Base-by-base conservation (phyloP, 1,284 basidiomycete species). In the Ceraceosorus guamensis region DNA sequence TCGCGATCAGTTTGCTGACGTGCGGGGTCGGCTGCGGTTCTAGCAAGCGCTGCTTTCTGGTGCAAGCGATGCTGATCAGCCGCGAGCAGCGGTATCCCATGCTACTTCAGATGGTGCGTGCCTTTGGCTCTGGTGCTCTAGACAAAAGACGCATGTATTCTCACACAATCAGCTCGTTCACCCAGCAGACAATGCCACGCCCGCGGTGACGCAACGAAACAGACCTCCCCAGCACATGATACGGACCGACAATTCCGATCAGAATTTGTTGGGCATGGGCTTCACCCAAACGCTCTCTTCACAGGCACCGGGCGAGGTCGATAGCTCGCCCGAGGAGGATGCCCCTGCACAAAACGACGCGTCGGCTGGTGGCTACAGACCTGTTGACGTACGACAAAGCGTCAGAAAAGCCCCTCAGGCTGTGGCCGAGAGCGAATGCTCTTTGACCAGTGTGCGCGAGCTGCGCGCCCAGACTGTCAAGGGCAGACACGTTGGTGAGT, bases 181-280 rank as follows among this genome's bases (percentile, higher is more conserved):
- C 24, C 24, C 24, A 24, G 24, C 24, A 24, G 24, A 24, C 24
- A 24, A 24, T 24, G 24, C 24, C 24, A 24, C 24, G 24, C 24
- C 24, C 24, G 24, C 24, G 3, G 24, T 24, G 24, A 24, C 24
- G 24, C 24, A 24, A 2, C 24, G 24, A 4, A 41, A 43, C 14
- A 45, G 56, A 63, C 53, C 79, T 72, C 88, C 93, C 0, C 88
- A 96, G 52, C 86, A 92, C 73, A 90, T 95, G 80, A 87, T 98
- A 48, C 84, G 95, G 50, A 92, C 90, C 6, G 95, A 93, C 16
- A 80, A 86, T 13, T 81, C 85, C 50, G 87, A 91, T 57, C 83
- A 91, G 45, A 97, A 91, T 0, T 82, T 99, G 10, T 91, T 97
- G 68, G 89, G 89, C 0, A 95, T 73, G 65, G 35, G 30, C 56